Percentiles rank a stretch among this genome's conserved stretches.
Conservation (phyloP, 116 monocot genomes). For the Papilionanthe hybrid region DNA sequence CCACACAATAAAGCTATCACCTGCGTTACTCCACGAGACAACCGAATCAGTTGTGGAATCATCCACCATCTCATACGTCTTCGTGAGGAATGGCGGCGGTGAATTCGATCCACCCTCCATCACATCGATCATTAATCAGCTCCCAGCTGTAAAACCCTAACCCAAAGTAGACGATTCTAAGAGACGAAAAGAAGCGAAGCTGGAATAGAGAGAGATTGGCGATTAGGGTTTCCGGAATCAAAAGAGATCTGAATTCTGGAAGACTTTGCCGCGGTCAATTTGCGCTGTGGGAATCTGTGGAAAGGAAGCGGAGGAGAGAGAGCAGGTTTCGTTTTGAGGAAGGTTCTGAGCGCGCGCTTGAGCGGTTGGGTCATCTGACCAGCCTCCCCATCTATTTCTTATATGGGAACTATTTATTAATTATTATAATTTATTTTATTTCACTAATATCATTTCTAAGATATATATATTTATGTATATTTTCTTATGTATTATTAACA, state of each 20-base stretch:
- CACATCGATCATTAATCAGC: slow-evolving; percentile 1
- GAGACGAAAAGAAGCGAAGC: background rate
- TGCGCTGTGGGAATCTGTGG: background rate
- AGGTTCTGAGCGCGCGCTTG: background rate
- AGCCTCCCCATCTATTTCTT: background rate
- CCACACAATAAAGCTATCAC: slow-evolving; percentile 48
- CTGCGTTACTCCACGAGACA: slow-evolving; percentile 36
- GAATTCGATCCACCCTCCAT: slow-evolving; percentile 8
- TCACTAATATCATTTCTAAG: no score
- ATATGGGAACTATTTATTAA: no score
- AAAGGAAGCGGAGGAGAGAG: background rate
- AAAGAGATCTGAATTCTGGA: slow-evolving; percentile 3
- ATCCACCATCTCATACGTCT: slow-evolving; percentile 68
- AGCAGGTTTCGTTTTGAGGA: background rate
- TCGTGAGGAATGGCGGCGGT: slow-evolving; percentile 47
- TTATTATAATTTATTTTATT: no score
- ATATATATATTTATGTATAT: no score
- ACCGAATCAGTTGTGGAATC: slow-evolving; percentile 39
- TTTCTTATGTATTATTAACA: no score
- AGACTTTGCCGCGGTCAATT: background rate
- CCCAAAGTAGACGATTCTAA: background rate
- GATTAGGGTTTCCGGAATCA: slow-evolving; percentile 2
- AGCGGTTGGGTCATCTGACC: background rate
- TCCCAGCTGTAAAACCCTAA: background rate
- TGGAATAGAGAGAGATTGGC: background rate